Evolutionary conservation across 768 basidiomycete species (phyloP).

Genomic region (Lentinula guzmanii): DNA sequence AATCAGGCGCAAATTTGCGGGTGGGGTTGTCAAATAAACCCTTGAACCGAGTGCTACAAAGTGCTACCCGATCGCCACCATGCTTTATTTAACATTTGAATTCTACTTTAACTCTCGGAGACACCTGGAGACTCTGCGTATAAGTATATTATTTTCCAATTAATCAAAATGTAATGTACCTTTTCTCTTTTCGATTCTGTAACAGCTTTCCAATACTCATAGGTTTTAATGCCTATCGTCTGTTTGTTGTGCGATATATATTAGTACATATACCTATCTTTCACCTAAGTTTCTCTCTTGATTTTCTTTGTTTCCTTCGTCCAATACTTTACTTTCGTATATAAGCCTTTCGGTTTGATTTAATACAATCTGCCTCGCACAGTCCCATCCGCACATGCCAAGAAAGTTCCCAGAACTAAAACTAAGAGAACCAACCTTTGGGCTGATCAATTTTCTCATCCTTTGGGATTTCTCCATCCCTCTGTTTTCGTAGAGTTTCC

Average conservation of each 20-base stretch:
- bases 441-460: constrained; percentile 17
- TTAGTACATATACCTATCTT: not conserved
- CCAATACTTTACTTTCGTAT: not conserved
- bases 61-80: not conserved
- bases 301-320: not conserved
- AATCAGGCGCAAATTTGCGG: not conserved
- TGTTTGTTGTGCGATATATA: not conserved
- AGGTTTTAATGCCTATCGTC: not conserved
- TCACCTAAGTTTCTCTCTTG: not conserved
- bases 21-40: not conserved
- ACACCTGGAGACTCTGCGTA: not conserved
- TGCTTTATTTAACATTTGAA: not conserved
- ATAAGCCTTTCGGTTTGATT: not conserved
- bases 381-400: not conserved
- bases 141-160: not conserved
- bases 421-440: constrained; percentile 8
- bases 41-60: no score
- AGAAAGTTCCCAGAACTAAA: not conserved
- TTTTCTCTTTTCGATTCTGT: not conserved
- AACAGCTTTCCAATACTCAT: not conserved
- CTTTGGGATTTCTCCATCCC: constrained; percentile 57
- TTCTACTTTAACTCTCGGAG: not conserved
- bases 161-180: not conserved
- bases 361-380: not conserved
- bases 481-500: constrained; percentile 55